Base-by-base conservation (phyloP, 352 stramenopile species). In the Phytophthora ohioensis region DNA sequence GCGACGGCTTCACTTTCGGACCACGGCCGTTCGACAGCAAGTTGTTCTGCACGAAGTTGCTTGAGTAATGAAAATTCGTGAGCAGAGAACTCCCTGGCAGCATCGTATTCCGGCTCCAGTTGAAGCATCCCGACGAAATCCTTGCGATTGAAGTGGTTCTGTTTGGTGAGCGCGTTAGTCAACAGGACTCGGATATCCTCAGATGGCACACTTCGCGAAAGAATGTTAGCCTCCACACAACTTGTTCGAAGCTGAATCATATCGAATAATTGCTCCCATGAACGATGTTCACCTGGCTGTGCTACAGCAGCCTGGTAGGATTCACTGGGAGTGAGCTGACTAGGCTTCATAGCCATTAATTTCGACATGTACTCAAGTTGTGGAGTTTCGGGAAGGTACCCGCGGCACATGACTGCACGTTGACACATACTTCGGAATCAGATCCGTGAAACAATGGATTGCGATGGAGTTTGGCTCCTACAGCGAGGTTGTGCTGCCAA, bases 41-140 rank as follows among this genome's bases (percentile, higher is more conserved):
- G 48, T 41, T 67, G 41, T 7, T 59, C 49, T 2, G 39, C 47
- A 10, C 38, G 59, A 53, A 67, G 34, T 46, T 56, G 38, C 39
- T 57, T 67, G 5, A 67, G 39, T 17, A 67, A n/a, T 34, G 39
- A 3, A 56, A 60, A 59, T 39, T 60, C 41, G 32, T 55, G 39
- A 3, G 49, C 49, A 10, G n/a, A 35, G 32, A 60, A 67, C n/a
- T 56, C 39, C 12, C n/a, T 10, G 4, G 10, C 31, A 9, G 2
- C 31, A n/a, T 67, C 31, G 32, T 60, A 65, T 38, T 57, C 57
- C 8, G 36, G 46, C 21, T 64, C 48, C 11, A 67, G n/a, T 5
- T 9, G 31, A 15, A 60, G 34, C 5, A 67, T 38, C 3, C 30
- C 51, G 2, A 54, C 27, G 12, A 67, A 55, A 41, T 35, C 21